Evolutionary conservation across 139 green algal genomes (phyloP), one percentile per base, ranked within the genome.

Genomic region (Chlorella sorokiniana): DNA sequence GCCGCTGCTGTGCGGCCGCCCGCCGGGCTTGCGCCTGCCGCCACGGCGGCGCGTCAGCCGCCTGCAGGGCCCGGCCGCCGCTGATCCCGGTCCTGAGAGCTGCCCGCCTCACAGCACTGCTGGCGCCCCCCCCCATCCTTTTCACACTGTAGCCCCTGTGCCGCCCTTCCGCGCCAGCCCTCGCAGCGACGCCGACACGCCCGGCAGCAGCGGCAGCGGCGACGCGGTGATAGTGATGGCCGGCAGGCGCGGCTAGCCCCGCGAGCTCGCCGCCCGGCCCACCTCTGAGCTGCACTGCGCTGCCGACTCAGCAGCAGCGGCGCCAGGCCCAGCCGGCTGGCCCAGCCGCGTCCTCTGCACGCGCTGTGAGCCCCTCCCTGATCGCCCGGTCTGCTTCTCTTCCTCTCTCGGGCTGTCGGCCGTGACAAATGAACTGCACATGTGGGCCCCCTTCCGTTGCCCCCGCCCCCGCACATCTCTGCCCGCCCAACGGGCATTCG

Each of bases 161-260:
- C 14, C 14, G 67, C 23, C 10, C 38, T 22, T 2, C 22, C 27
- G 67, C 37, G 18, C 25, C 37, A 25, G 38, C 8, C 33, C 7
- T 8, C 3, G 31, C 31, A 69, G 5, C 14, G 11, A 37, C 38
- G 31, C 67, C 33, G 25, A 31, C 65, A 45, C 22, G 14, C 18
- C 4, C 11, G 16, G 37, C 4, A 31, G 20, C 37, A 52, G 37
- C 65, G 37, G 35, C n/a, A 48, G 44, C 69, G 45, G 71, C 33
- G 71, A 78, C 8, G 48, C 71, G 3, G 71, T 64, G 7, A 78
- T 78, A 14, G 71, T 48, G 1, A 48, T 78, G 31, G 33, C 71
- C 2, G 14, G 22, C 1, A 44, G 27, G 4, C 42, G 48, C 33
- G 48, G 71, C 48, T 64, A 45, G 22, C 71, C 33, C 5, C 71